These are phyloP conservation scores for Pulveroboletus frians DNA, from an alignment of 768 basidiomycete species.

Conservation along the genomic window DNA sequence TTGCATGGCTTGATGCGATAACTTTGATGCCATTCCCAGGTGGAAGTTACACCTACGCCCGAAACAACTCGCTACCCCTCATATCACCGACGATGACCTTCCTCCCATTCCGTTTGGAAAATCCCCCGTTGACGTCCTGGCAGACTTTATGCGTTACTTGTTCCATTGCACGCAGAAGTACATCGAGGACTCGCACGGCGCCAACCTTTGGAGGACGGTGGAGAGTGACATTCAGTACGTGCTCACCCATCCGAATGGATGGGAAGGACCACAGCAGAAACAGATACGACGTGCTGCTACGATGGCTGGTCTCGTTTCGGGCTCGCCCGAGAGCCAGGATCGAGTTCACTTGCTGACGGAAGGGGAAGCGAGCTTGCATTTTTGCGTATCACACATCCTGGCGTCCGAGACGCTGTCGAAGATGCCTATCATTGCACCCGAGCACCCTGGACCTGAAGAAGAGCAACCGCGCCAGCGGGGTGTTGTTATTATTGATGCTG, in stretches of 20 bases:
- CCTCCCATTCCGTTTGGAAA: constrained; percentile 41
- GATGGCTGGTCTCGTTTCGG: constrained; percentile 45
- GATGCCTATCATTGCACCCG: constrained; percentile 19
- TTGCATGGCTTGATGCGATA: background rate
- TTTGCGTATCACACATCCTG: constrained; percentile 45
- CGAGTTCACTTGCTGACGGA: constrained; percentile 57
- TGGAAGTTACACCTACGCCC: constrained; percentile 39
- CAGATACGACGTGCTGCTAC: constrained; percentile 52
- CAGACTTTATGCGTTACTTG: constrained; percentile 45
- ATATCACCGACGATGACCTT: constrained; percentile 31
- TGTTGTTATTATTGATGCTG: constrained; percentile 48
- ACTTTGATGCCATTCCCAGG: constrained; percentile 11
- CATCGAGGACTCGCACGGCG: constrained; percentile 46
- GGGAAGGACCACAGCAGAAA: constrained; percentile 56
- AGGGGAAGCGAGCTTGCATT: constrained; percentile 59
- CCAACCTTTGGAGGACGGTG: constrained; percentile 41
- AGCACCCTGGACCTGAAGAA: constrained; percentile 14
- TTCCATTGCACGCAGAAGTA: constrained; percentile 40
- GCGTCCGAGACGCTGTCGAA: constrained; percentile 29
- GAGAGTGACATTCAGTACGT: constrained; percentile 44
- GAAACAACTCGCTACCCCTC: constrained; percentile 28
- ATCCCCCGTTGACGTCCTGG: constrained; percentile 38
- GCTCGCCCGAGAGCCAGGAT: constrained; percentile 34
- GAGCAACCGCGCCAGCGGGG: constrained; percentile 26
- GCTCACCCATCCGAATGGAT: constrained; percentile 60